Evolutionary conservation across 768 basidiomycete genomes (phyloP), one percentile per base, ranked within the genome.

Genomic region (Suillus tomentosus): DNA sequence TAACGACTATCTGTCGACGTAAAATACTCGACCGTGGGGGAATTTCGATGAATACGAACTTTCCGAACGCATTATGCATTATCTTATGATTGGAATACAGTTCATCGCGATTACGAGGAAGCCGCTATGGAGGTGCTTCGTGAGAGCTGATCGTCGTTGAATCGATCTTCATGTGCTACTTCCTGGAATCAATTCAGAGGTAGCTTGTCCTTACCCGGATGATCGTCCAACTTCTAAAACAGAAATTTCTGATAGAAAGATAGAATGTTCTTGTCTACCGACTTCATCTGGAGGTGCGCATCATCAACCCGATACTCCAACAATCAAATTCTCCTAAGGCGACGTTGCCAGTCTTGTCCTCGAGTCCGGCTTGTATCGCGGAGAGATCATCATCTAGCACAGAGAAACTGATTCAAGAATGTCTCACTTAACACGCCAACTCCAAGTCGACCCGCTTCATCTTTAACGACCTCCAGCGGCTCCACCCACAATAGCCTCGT

Each of bases 71-170:
- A 34, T 54, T 39, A 42, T 22, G 11, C 36, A 36, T 36, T 9
- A 31, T 31, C 17, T 27, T 27, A 27, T 27, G 27, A 42, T 58
- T 13, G 17, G 11, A 34, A 54, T 27, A 42, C 11, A 13, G 27
- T 27, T 19, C 17, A 11, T 58, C 17, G 57, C 39, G 57, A 39
- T 27, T 42, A 58, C 57, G 57, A 42, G 17, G 39, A 58, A 42
- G 39, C 42, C 15, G 17, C 17, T 19, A 57, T 17, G 37, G 51
- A 53, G 31, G 51, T 31, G 27, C 27, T 17, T 51, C 27, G 50
- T 51, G 51, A 57, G 6, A 57, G 24, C 11, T 40, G 57, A 39
- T 24, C 37, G 40, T 58, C 39, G 42, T 40, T 31, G 39, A 40
- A 58, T 15, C 39, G 22, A 57, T 40, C 15, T 9, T 54, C 53